Evolutionary conservation across 805 yeast genomes (phyloP), one percentile per base, ranked within the genome.

Genomic region (Teunomyces stri): DNA sequence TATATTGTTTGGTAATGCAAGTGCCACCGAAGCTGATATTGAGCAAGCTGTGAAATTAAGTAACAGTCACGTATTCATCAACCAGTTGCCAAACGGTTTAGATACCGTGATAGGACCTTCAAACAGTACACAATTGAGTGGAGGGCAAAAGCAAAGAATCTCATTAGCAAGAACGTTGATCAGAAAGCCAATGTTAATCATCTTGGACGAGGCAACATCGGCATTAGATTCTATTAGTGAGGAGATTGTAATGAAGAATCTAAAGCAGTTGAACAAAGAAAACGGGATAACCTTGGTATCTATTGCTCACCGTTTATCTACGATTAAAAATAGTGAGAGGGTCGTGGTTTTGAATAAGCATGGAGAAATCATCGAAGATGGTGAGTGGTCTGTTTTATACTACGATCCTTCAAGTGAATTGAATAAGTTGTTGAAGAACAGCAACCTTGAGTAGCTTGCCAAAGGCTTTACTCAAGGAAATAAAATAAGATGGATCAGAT

Each of bases 71-170:
- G 64, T 70, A 2, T 92, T 92, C 59, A 75, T 91, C 37, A 58
- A 74, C 5, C 82, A 80, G 35, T 87, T 92, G 69, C 97, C 97
- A 0, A 82, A 85, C 33, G 89, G 89, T 1, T 67, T 89, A 30
- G 85, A 89, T 42, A 92, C 98, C 0, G 70, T 77, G 15, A 88
- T 91, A 15, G 97, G 97, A 0, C 82, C 96, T 0, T 58, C 71
- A n/a, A 66, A 65, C 43, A 79, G 92, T 46, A 68, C 76, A 1
- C 96, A 89, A 60, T 72, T 92, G 46, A 86, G 96, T 51, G 98
- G 97, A 16, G 98, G 98, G 12, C 98, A 92, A 64, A 88, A 87
- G 68, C 98, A 92, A 65, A 73, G 98, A 56, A 83, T 92, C 38
- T 96, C 97, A 6, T 74, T 92, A 48, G 97, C 97, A 1, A 76